Conservation (phyloP, 352 stramenopile species). For the Phytophthora citricola region DNA sequence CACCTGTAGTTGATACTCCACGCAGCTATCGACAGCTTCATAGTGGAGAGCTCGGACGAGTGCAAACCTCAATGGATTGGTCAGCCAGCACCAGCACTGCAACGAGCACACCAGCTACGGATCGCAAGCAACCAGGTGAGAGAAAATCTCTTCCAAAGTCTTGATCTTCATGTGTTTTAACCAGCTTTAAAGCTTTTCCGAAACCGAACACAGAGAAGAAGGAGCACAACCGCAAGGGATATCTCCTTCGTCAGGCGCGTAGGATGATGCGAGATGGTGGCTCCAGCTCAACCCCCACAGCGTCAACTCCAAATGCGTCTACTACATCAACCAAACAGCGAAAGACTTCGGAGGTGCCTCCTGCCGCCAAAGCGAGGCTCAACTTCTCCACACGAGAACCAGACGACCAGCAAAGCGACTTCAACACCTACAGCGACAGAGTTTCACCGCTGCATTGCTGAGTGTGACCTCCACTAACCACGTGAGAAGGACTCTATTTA, state of each 20-base stretch:
- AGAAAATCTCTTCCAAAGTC: neutral
- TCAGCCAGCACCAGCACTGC: neutral
- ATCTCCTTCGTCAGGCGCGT: constrained; percentile 64
- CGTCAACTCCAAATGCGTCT: neutral
- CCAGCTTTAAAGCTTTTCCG: constrained; percentile 7
- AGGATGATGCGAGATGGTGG: constrained; percentile 47
- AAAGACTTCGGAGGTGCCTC: constrained; percentile 4
- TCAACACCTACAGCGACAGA: constrained; percentile 5
- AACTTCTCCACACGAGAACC: constrained; percentile 7
- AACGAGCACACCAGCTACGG: neutral
- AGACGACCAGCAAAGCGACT: constrained; percentile 18
- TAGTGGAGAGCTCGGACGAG: constrained; percentile 21
- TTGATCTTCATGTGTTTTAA: neutral
- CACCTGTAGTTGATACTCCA: constrained; percentile 13
- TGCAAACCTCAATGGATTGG: constrained; percentile 30
- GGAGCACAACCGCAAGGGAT: constrained; percentile 81
- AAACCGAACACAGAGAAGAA: constrained; percentile 51
- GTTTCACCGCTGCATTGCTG: constrained; percentile 27
- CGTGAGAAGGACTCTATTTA: constrained; percentile 42
- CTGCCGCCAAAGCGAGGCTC: constrained; percentile 14
- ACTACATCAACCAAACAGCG: constrained; percentile 9
- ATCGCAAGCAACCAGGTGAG: constrained; percentile 36
- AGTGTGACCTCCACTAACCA: constrained; percentile 3
- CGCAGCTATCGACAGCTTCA: constrained; percentile 13
- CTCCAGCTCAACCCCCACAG: constrained; percentile 1